phyloP scores from a whole-genome alignment of 176 grass and related monocot genomes.

The Coix lacrymajobi region DNA sequence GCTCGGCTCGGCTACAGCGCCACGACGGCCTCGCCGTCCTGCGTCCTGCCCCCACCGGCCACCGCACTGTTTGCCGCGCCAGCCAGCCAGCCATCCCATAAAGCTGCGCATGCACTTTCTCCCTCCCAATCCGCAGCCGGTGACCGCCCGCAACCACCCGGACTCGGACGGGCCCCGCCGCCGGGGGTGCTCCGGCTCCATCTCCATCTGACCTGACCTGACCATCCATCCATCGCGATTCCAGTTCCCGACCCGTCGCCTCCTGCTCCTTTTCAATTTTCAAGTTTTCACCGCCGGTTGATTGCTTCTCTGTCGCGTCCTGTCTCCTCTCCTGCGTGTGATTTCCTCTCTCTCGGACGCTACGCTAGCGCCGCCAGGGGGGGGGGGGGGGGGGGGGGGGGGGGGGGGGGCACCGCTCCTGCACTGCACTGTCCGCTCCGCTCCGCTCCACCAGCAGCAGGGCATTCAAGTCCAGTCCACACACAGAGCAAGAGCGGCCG shows the following conservation, averaged over 20 bases:
- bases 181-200: background rate
- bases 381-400: too few relatives aligned
- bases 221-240: too few relatives aligned
- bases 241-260: background rate
- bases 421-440: background rate
- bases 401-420: too few relatives aligned
- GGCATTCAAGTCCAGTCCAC: background rate
- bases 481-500: background rate
- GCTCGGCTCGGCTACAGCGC: background rate
- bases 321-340: background rate
- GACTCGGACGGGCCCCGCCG: background rate
- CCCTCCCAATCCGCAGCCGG: too few relatives aligned
- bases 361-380: background rate
- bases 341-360: background rate
- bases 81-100: background rate
- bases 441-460: background rate
- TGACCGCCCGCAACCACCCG: too few relatives aligned
- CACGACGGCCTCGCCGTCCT: background rate
- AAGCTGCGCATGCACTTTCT: too few relatives aligned
- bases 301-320: background rate
- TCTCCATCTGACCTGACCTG: too few relatives aligned
- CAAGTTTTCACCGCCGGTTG: background rate
- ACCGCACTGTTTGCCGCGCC: background rate
- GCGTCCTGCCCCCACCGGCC: too few relatives aligned
- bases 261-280: background rate